phyloP scores from a whole-genome alignment of 225 moss, liverwort and hornwort species.

The Pseudoscleropodium purum region DNA sequence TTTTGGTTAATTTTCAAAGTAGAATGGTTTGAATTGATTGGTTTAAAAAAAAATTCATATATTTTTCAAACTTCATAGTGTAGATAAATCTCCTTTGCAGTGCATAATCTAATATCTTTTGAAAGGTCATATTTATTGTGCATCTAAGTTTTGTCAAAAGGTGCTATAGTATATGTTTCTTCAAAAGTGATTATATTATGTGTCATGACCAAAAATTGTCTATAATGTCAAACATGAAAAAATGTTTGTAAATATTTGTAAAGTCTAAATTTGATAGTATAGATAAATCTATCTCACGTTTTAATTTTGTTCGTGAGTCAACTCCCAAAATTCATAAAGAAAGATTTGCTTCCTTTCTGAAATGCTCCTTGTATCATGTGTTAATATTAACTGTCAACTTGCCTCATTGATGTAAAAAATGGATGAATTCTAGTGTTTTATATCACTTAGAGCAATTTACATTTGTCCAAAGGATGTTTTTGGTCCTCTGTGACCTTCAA shows the following conservation, averaged over 20 bases:
- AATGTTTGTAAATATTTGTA: neutral
- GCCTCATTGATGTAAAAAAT: neutral
- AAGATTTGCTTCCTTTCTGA: fast-evolving
- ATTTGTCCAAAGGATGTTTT: neutral
- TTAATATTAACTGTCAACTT: neutral
- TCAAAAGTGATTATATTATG: neutral
- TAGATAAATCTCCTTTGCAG: neutral
- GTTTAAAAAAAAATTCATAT: neutral
- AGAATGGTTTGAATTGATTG: neutral
- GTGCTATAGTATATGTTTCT: neutral
- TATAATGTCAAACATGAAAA: neutral
- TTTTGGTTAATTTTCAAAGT: neutral
- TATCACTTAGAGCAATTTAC: no score
- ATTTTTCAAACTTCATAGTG: neutral
- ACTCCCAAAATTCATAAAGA: neutral
- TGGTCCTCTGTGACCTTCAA: fast-evolving
- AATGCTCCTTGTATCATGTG: fast-evolving
- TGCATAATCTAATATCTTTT: neutral
- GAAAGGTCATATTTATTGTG: neutral
- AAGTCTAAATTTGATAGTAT: neutral
- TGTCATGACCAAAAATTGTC: neutral
- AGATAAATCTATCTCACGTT: neutral
- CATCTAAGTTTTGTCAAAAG: neutral
- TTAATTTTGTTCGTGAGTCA: neutral
- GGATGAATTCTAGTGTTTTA: neutral